These are phyloP conservation scores for Serendipita indica DNA, from an alignment of 768 basidiomycete species.

Conservation along the genomic window DNA sequence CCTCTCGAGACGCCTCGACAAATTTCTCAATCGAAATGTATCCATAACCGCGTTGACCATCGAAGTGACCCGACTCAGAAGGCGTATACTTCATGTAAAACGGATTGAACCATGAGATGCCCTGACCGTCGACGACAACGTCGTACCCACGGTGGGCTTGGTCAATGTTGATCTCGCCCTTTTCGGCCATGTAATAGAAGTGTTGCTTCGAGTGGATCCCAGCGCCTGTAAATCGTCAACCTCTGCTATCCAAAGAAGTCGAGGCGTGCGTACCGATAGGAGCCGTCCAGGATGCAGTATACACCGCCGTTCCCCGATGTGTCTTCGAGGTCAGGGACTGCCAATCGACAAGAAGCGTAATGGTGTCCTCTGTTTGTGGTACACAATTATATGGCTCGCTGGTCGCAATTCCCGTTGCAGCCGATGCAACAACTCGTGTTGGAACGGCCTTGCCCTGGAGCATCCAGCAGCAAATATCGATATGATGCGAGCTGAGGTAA, in stretches of 20 bases:
- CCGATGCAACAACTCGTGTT: constrained; percentile 79
- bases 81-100: constrained; percentile 87
- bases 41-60: constrained; percentile 87
- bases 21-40: constrained; percentile 86
- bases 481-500: constrained; percentile 90
- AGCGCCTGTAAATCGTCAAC: constrained; percentile 23
- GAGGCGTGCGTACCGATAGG: constrained; percentile 25
- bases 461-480: constrained; percentile 80
- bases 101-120: constrained; percentile 44
- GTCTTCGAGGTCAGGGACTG: constrained; percentile 37
- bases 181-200: constrained; percentile 93
- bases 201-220: constrained; percentile 86
- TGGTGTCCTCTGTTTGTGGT: constrained; percentile 81
- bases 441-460: constrained; percentile 60
- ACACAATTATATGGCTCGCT: constrained; percentile 79
- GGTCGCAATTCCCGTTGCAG: constrained; percentile 82
- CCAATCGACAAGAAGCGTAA: constrained; percentile 92
- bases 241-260: not conserved
- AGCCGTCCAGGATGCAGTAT: constrained; percentile 91
- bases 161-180: constrained; percentile 84
- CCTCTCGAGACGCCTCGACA: constrained; percentile 64
- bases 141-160: constrained; percentile 92
- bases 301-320: constrained; percentile 61
- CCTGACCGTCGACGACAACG: constrained; percentile 69
- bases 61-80: constrained; percentile 82